Evolutionary conservation across 495 filamentous ascomycete genomes (phyloP), one percentile per base, ranked within the genome.

Genomic region (Aspergillus incahuasiensis): DNA sequence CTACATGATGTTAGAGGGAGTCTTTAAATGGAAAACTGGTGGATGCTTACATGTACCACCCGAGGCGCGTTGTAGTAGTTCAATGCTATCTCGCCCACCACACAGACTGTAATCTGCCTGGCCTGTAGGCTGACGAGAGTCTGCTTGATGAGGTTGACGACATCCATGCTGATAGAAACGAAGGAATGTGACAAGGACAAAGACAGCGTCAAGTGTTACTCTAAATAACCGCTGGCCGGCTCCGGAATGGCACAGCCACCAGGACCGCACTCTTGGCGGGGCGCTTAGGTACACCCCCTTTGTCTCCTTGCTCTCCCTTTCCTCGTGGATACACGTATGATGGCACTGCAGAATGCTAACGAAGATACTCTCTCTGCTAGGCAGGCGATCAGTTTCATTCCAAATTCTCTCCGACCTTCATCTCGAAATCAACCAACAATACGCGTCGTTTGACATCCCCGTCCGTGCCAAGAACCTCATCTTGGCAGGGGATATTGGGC

Each of bases 351-450:
- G 12, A n/a, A 38, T 21, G 35, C 19, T 52, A 18, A 35, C 19
- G 13, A 48, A 19, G 7, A n/a, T 58, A 49, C 44, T 18, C 19
- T 52, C 54, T 16, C 8, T 58, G 21, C 58, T 63, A 22, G 43
- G 51, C 41, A 38, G 22, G 25, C 38, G 46, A 9, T 60, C 57
- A 11, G 13, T 47, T 9, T 60, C 68, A 1, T 79, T 83, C 57
- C 79, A 83, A 61, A 57, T 82, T 32, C 66, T 84, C 35, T 83
- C 81, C 11, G 80, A 85, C 50, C 77, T 84, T 0, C 80, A 85
- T 61, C 78, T 84, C 0, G 81, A 84, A 53, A 49, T 82, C 24
- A 73, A 72, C 6, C 68, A 73, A 42, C 78, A 81, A 63, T 84
- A 84, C 52, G 16, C 60, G 5, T 83, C 60, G 5, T 83, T 69